A percentile compares a stretch with the other conserved stretches of the same genome.
Evolutionary conservation across 2,329 filamentous ascomycete genomes (phyloP).

Genomic region (Fusarium globosum): DNA sequence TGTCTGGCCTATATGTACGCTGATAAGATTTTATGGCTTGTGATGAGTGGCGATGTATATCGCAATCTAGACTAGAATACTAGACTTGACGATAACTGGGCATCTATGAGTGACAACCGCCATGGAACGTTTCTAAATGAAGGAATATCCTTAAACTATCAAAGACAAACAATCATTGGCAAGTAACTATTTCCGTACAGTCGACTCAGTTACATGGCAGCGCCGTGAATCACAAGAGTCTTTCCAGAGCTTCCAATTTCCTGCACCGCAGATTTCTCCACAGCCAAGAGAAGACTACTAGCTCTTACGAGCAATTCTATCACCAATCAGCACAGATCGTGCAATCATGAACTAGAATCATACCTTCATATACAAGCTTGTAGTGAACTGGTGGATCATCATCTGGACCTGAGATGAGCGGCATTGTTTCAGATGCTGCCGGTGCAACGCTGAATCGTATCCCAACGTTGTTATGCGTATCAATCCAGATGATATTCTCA

Average conservation of each 20-base stretch:
- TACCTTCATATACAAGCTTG: slow-evolving; percentile 78
- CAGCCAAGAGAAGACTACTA: slow-evolving; percentile 69
- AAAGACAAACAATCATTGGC: too few relatives aligned
- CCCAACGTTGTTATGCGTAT: slow-evolving; percentile 70
- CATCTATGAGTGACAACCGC: not conserved
- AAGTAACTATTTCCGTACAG: too few relatives aligned
- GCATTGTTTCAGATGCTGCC: slow-evolving; percentile 53
- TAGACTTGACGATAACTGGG: not conserved
- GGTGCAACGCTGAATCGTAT: slow-evolving; percentile 71
- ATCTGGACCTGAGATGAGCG: slow-evolving; percentile 66
- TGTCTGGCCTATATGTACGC: slow-evolving; percentile 15
- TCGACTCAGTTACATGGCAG: slow-evolving; percentile 15
- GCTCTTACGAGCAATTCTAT: slow-evolving; percentile 75
- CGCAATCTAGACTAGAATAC: slow-evolving; percentile 1
- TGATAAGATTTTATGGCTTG: slow-evolving; percentile 16
- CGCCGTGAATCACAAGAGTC: slow-evolving; percentile 72
- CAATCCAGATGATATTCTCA: slow-evolving; percentile 73
- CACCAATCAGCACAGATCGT: slow-evolving; percentile 17
- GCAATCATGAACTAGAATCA: slow-evolving; percentile 35
- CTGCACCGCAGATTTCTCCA: slow-evolving; percentile 73
- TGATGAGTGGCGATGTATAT: slow-evolving; percentile 7
- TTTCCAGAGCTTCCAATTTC: slow-evolving; percentile 71
- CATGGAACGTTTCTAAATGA: not conserved
- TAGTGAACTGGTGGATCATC: slow-evolving; percentile 77
- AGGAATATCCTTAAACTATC: not conserved